Conservation (phyloP, 768 basidiomycete species). For the Mycena epipterygia region DNA sequence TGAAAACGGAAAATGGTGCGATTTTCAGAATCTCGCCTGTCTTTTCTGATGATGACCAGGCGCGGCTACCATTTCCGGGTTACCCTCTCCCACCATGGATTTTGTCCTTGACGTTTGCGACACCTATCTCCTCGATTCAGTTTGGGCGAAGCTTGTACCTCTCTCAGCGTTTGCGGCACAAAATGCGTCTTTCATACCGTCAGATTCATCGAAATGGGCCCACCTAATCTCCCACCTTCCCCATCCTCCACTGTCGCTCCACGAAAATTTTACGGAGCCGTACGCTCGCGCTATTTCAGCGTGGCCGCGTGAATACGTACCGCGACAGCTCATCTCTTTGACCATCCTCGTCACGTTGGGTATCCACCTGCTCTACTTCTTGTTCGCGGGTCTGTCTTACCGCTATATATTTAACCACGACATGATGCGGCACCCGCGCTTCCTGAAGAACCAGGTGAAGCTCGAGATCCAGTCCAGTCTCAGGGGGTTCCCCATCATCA, state of each 20-base stretch:
- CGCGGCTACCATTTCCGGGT: too few relatives aligned
- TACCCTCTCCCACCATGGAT: conserved; percentile 71
- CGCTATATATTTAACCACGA: conserved; percentile 91
- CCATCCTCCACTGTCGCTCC: conserved; percentile 63
- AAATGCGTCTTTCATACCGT: conserved; percentile 53
- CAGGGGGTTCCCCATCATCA: conserved; percentile 86
- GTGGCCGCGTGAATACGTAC: conserved; percentile 89
- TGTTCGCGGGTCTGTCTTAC: conserved; percentile 88
- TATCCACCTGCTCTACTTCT: conserved; percentile 88
- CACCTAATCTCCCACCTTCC: conserved; percentile 68
- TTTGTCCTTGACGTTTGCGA: conserved; percentile 81
- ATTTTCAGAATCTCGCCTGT: too few relatives aligned
- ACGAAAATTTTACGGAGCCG: not conserved
- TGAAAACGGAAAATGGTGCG: too few relatives aligned
- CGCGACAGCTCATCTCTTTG: conserved; percentile 83
- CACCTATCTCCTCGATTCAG: conserved; percentile 78
- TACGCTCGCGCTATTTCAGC: conserved; percentile 61
- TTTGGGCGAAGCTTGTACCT: conserved; percentile 83
- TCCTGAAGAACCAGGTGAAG: conserved; percentile 88
- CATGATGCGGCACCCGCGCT: conserved; percentile 96
- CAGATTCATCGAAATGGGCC: conserved; percentile 57
- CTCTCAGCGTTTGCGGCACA: conserved; percentile 40
- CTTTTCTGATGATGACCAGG: too few relatives aligned
- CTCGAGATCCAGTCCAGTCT: conserved; percentile 84
- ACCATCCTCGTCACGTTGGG: conserved; percentile 81